These are phyloP conservation scores for Plectosphaerella cucumerina DNA, from an alignment of 2,329 filamentous ascomycete species.

Conservation along the genomic window DNA sequence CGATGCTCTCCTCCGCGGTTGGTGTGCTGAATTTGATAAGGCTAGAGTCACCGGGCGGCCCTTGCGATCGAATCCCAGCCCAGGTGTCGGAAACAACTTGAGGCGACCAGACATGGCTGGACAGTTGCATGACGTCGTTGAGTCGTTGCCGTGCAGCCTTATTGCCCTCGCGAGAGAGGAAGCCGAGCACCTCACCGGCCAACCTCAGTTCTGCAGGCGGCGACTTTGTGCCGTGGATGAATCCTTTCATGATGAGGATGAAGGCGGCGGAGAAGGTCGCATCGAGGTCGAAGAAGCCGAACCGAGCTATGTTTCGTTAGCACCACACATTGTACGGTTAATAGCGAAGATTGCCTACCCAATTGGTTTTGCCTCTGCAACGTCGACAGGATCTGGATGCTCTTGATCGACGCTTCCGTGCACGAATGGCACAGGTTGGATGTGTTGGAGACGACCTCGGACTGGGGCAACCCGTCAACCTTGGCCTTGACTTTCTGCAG, in stretches of 20 bases:
- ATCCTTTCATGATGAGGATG: slow-evolving; percentile 21
- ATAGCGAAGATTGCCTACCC: slow-evolving; percentile 5
- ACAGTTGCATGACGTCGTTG: slow-evolving; percentile 20
- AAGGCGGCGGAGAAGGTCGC: slow-evolving; percentile 23
- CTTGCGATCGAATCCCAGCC: slow-evolving; percentile 2
- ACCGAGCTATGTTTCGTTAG: slow-evolving; percentile 12
- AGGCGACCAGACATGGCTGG: slow-evolving; percentile 19
- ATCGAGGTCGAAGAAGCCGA: slow-evolving; percentile 22
- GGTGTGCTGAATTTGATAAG: neutral
- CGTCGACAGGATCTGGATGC: slow-evolving; percentile 17
- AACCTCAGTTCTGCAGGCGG: slow-evolving; percentile 18
- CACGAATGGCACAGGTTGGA: slow-evolving; percentile 17
- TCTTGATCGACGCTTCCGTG: slow-evolving; percentile 20
- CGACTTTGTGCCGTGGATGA: slow-evolving; percentile 16
- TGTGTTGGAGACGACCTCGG: slow-evolving; percentile 12
- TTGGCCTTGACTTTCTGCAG: slow-evolving; percentile 23
- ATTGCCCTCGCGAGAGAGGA: slow-evolving; percentile 19
- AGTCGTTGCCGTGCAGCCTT: slow-evolving; percentile 17
- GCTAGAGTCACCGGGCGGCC: neutral
- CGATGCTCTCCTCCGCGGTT: neutral
- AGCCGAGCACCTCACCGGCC: slow-evolving; percentile 16
- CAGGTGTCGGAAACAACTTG: slow-evolving; percentile 16
- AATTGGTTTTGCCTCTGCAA: slow-evolving; percentile 17
- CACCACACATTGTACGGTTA: too few species aligned
- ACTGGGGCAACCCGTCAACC: slow-evolving; percentile 14